Conservation (phyloP, 768 basidiomycete genomes). For the Mycena metata region DNA sequence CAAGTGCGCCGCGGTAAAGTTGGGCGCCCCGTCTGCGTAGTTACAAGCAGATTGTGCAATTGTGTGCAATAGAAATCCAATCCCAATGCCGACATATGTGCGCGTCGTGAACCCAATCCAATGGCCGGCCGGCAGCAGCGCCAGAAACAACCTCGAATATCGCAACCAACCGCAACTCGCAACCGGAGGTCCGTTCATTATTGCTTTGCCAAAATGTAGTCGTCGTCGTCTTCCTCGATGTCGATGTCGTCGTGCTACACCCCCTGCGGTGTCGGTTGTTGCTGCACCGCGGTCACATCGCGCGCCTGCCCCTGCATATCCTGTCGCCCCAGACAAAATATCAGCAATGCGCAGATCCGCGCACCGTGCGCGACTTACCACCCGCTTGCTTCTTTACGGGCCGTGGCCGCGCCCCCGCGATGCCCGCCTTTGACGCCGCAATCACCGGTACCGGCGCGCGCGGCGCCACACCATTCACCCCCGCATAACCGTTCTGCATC, state of each 20-base stretch:
- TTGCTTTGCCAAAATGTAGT: background rate
- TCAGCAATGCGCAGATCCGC: constrained; percentile 12
- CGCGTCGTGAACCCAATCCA: background rate
- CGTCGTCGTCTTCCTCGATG: background rate
- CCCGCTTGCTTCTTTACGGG: constrained; percentile 82
- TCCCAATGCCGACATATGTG: background rate
- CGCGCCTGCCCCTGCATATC: constrained; percentile 75
- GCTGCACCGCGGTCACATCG: constrained; percentile 68
- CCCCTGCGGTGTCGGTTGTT: constrained; percentile 81
- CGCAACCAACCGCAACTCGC: background rate
- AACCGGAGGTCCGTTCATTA: background rate
- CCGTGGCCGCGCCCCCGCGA: constrained; percentile 69
- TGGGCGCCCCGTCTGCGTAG: too few relatives aligned
- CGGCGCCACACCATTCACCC: constrained; percentile 31
- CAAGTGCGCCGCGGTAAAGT: background rate
- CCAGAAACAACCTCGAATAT: background rate
- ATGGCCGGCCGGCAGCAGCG: background rate
- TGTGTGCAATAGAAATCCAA: too few relatives aligned
- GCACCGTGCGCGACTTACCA: constrained; percentile 61
- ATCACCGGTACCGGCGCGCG: constrained; percentile 46
- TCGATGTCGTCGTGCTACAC: constrained; percentile 50
- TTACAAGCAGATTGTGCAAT: too few relatives aligned
- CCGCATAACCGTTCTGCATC: constrained; percentile 17
- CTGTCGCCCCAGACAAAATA: constrained; percentile 47
- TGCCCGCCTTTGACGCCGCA: constrained; percentile 70